Conservation (phyloP, 371 early-diverging fungal species). For the Rhizopus arrhizus region DNA sequence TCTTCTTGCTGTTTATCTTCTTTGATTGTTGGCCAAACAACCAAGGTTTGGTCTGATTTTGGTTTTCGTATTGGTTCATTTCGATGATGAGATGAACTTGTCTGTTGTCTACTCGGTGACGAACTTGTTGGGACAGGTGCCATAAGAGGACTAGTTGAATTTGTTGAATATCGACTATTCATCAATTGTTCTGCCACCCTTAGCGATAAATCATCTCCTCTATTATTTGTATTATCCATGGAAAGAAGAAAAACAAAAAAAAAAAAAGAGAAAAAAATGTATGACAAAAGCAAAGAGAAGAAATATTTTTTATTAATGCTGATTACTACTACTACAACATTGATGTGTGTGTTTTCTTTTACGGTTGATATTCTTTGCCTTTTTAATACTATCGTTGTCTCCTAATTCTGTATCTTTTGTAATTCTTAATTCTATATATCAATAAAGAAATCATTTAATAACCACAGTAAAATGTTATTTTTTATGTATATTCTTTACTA, state of each 20-base stretch:
- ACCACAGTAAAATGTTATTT: background rate
- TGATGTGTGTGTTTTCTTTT: slow-evolving; percentile 25
- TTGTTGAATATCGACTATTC: slow-evolving; percentile 2
- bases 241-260: slow-evolving; percentile 9
- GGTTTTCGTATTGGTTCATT: slow-evolving; percentile 4
- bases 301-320: slow-evolving; percentile 16
- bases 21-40: background rate
- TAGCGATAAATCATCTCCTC: slow-evolving; percentile 19
- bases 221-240: slow-evolving; percentile 4
- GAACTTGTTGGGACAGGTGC: slow-evolving; percentile 6
- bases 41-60: slow-evolving; percentile 2
- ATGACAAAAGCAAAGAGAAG: slow-evolving; percentile 11
- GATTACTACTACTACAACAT: slow-evolving; percentile 24
- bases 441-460: background rate
- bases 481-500: slow-evolving; percentile 23
- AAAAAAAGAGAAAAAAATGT: slow-evolving; percentile 8
- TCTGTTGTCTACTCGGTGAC: slow-evolving; percentile 7
- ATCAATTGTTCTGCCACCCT: slow-evolving; percentile 25
- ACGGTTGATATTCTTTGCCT: slow-evolving; percentile 42
- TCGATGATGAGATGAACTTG: slow-evolving; percentile 14
- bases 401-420: slow-evolving; percentile 52
- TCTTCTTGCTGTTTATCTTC: slow-evolving; percentile 9
- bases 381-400: slow-evolving; percentile 50
- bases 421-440: slow-evolving; percentile 39
- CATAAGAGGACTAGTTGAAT: slow-evolving; percentile 2